A percentile compares a stretch with the other conserved stretches of the same genome.
Evolutionary conservation across 768 basidiomycete species (phyloP).

Genomic region (Nevesoporus exiguus): DNA sequence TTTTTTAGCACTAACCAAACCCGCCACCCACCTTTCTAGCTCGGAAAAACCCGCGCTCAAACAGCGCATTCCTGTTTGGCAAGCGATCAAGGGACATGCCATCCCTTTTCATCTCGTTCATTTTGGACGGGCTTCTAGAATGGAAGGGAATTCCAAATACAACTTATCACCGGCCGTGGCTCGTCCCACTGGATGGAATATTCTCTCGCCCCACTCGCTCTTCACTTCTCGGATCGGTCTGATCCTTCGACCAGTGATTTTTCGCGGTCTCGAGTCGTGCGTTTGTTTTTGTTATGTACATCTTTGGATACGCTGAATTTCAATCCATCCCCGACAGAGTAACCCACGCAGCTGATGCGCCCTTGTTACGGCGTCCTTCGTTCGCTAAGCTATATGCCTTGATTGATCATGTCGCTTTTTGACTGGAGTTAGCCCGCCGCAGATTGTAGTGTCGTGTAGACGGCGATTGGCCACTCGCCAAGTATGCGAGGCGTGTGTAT

Average conservation of each 20-base stretch:
- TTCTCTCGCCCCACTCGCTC: constrained; percentile 14
- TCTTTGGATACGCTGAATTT: constrained; percentile 12
- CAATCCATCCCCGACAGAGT: constrained; percentile 14
- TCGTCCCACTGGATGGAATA: constrained; percentile 12
- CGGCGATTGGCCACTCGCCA: constrained; percentile 13
- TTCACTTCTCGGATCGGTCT: constrained; percentile 13
- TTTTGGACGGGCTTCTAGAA: constrained; percentile 29
- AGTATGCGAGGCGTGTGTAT: constrained; percentile 6
- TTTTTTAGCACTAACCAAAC: constrained; percentile 5
- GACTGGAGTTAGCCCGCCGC: constrained; percentile 10
- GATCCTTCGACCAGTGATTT: constrained; percentile 12
- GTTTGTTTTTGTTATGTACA: constrained; percentile 17
- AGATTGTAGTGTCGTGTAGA: constrained; percentile 9
- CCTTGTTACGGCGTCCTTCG: constrained; percentile 27
- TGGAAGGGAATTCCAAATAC: constrained; percentile 28
- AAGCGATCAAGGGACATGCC: constrained; percentile 33
- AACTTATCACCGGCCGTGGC: constrained; percentile 13
- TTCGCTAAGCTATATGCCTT: constrained; percentile 9
- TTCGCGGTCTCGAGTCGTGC: constrained; percentile 1
- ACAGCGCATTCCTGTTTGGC: constrained; percentile 22
- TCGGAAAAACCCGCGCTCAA: constrained; percentile 22
- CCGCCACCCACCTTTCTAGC: constrained; percentile 3
- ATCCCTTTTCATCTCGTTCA: constrained; percentile 28
- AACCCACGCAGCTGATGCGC: constrained; percentile 35
- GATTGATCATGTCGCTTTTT: constrained; percentile 18